Evolutionary conservation across 805 yeast species (phyloP).

Genomic region (Teunomyces lycoperdinae): DNA sequence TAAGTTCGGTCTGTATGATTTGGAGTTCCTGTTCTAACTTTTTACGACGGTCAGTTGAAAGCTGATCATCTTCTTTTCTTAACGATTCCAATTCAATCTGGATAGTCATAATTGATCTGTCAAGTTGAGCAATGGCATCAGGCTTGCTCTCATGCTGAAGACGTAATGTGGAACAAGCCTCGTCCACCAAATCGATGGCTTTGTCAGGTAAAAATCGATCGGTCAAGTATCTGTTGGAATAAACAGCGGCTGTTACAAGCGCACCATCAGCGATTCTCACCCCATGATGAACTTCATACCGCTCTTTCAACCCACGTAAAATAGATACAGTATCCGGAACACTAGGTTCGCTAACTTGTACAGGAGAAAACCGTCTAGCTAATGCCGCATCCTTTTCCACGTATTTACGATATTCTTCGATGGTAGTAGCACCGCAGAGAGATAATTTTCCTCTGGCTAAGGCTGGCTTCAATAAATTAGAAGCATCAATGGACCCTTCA

Average conservation of each 20-base stretch:
- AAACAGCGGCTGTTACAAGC: constrained; percentile 86
- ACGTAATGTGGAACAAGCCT: constrained; percentile 92
- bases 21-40: constrained; percentile 67
- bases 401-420: constrained; percentile 88
- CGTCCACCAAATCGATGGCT: constrained; percentile 95
- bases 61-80: constrained; percentile 85
- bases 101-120: constrained; percentile 86
- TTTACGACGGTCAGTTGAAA: constrained; percentile 76
- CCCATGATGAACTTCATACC: constrained; percentile 97
- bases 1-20: constrained; percentile 60
- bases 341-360: constrained; percentile 79
- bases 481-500: constrained; percentile 95
- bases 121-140: constrained; percentile 85
- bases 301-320: constrained; percentile 87
- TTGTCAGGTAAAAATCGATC: constrained; percentile 93
- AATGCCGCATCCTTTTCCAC: constrained; percentile 96
- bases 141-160: constrained; percentile 97
- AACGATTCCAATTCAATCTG: constrained; percentile 93
- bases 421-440: constrained; percentile 94
- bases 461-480: constrained; percentile 89
- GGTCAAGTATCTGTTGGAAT: constrained; percentile 85
- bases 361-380: constrained; percentile 91
- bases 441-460: constrained; percentile 89
- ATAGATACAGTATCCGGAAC: constrained; percentile 91
- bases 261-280: constrained; percentile 92